Percentiles rank a stretch among this genome's conserved stretches.
These are phyloP conservation scores for Bonia amplexicaulis DNA, from an alignment of 176 grass and related monocot species.

Conservation along the genomic window DNA sequence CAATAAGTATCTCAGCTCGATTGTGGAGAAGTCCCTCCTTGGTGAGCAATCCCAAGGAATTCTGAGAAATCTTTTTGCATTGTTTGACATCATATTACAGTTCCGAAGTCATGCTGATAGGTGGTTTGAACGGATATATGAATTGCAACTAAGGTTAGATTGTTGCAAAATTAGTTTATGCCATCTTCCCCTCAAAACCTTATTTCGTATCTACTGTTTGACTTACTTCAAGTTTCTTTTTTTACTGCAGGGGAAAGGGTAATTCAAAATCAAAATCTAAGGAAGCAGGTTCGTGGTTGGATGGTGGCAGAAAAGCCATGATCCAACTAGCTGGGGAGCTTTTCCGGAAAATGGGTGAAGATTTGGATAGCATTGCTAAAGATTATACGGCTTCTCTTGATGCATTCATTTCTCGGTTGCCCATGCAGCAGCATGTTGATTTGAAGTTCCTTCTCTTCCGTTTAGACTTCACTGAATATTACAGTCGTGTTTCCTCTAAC, in stretches of 20 bases:
- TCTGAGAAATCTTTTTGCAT: constrained; percentile 60
- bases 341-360: constrained; percentile 87
- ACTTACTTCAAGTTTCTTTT: background rate
- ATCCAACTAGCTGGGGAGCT: constrained; percentile 73
- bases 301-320: constrained; percentile 77
- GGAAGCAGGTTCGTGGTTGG: constrained; percentile 48
- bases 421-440: constrained; percentile 89
- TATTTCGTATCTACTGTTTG: background rate
- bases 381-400: constrained; percentile 82
- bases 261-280: constrained; percentile 75
- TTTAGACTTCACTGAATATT: constrained; percentile 91
- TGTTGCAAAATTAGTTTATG: constrained; percentile 2
- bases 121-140: constrained; percentile 91
- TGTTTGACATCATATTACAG: constrained; percentile 90
- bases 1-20: constrained; percentile 77
- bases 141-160: constrained; percentile 76
- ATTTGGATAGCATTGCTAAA: constrained; percentile 82
- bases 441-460: constrained; percentile 95
- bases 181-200: constrained; percentile 8
- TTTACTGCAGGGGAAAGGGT: constrained; percentile 58
- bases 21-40: constrained; percentile 86
- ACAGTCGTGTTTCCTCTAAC: constrained; percentile 49
- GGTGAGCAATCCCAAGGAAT: constrained; percentile 69
- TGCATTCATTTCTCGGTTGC: constrained; percentile 83
- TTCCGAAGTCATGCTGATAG: constrained; percentile 75